Percentiles rank a stretch among this genome's conserved stretches.
phyloP scores from a whole-genome alignment of 2,329 filamentous ascomycete genomes.

The Waltergamsia citrina region DNA sequence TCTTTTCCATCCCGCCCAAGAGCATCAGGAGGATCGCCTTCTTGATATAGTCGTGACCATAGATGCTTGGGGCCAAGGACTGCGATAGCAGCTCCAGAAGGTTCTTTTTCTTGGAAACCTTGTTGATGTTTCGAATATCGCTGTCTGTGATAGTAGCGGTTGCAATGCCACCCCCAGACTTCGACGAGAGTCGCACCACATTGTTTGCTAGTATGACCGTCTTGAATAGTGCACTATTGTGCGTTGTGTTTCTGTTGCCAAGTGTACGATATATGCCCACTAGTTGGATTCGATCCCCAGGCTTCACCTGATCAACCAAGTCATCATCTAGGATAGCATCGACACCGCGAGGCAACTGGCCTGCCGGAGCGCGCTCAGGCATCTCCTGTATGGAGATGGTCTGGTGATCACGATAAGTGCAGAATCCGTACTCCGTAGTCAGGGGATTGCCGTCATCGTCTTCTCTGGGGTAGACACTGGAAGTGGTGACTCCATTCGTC shows the following conservation, averaged over 20 bases:
- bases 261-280: slow-evolving; percentile 94
- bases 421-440: slow-evolving; percentile 92
- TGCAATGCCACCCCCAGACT: slow-evolving; percentile 88
- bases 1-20: slow-evolving; percentile 94
- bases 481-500: slow-evolving; percentile 81
- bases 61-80: slow-evolving; percentile 92
- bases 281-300: slow-evolving; percentile 89
- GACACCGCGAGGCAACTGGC: slow-evolving; percentile 88
- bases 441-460: slow-evolving; percentile 89
- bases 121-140: slow-evolving; percentile 98
- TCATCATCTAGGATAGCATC: slow-evolving; percentile 97
- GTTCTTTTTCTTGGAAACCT: slow-evolving; percentile 87
- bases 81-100: slow-evolving; percentile 89
- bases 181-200: slow-evolving; percentile 86
- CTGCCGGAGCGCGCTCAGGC: slow-evolving; percentile 91
- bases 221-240: slow-evolving; percentile 89
- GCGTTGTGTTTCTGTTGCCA: slow-evolving; percentile 85
- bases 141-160: slow-evolving; percentile 89
- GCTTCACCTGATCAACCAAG: slow-evolving; percentile 88
- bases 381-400: slow-evolving; percentile 98
- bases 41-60: slow-evolving; percentile 95
- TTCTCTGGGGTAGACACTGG: slow-evolving; percentile 88
- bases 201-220: slow-evolving; percentile 93
- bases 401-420: slow-evolving; percentile 92
- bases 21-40: slow-evolving; percentile 95